Evolutionary conservation across 2,329 filamentous ascomycete genomes (phyloP), one percentile per base, ranked within the genome.

Genomic region (Hypoxylon sp.): DNA sequence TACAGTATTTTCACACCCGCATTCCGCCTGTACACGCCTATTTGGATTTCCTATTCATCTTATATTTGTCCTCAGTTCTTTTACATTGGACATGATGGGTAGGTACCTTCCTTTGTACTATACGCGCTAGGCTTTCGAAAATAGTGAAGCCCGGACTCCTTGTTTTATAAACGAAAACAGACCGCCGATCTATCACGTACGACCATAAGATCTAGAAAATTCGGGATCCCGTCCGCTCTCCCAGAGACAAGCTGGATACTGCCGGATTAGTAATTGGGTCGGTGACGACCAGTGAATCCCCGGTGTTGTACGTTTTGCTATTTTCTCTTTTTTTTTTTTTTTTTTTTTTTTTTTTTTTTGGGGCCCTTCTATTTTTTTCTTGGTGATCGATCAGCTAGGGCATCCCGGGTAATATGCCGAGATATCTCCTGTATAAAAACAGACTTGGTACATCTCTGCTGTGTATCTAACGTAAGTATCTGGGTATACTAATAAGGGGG

Each of bases 251-350:
- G 35, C 53, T 17, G 44, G 53, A 56, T 56, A 56, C 44, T 20
- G 56, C 56, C 20, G 17, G 56, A 57, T 46, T 31, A 57, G 56
- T 40, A 55, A 20, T 42, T 55, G 33, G 51, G 51, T 55, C 51
- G 35, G 51, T 59, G 56, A 59, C 42, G 44, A 59, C 56, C 44
- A 56, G 56, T 31, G 56, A 59, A 59, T 59, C 35, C 49, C 60
- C 56, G 35, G 60, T 54, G 49, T 54, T 61, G 58, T 51, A 56
- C 31, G 37, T 54, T 62, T 62, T 59, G n/a, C 17, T 37, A 25
- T 44, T 40, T 54, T 42, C 42, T 33, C 44, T 37, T 10, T 46
- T 14, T 46, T 46, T 54, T 44, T 54, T 22, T 17, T 33, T 13
- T 2, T 10, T 13, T n/a, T n/a, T n/a, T n/a, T n/a, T n/a, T n/a